Conservation (phyloP, 805 yeast species). For the Maudiozyma serrabonitensis region DNA sequence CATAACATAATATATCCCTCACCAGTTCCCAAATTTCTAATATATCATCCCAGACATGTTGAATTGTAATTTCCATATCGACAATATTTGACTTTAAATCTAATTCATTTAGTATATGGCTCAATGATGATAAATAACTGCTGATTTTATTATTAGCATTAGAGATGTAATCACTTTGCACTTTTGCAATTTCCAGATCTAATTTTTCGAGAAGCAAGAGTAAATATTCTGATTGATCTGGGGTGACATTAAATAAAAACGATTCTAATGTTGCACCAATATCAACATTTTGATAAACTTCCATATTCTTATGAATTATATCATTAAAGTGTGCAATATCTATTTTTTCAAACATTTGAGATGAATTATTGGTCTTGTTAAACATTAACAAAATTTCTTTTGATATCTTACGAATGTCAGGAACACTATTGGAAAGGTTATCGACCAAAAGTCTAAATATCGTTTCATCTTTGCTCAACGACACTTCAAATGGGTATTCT, state of each 20-base stretch:
- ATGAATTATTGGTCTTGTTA: conserved; percentile 10
- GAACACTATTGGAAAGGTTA: conserved; percentile 59
- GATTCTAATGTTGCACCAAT: conserved; percentile 65
- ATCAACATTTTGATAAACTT: conserved; percentile 51
- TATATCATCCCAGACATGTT: conserved; percentile 12
- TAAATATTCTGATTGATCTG: conserved; percentile 23
- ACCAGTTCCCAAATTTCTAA: conserved; percentile 28
- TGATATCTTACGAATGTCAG: conserved; percentile 57
- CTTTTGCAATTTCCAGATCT: conserved; percentile 27
- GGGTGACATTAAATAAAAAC: conserved; percentile 35
- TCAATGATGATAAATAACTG: conserved; percentile 58
- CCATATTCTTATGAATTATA: conserved; percentile 34
- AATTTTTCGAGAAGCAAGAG: conserved; percentile 28
- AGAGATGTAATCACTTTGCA: conserved; percentile 28
- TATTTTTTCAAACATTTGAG: background rate
- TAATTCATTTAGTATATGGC: conserved; percentile 33
- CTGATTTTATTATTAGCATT: conserved; percentile 51
- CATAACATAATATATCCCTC: conserved; percentile 45
- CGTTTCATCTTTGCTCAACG: conserved; percentile 31
- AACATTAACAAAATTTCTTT: conserved; percentile 36
- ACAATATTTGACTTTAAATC: conserved; percentile 6
- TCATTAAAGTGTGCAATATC: conserved; percentile 9
- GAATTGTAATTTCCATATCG: background rate
- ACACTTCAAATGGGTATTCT: conserved; percentile 39
- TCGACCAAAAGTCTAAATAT: conserved; percentile 46